Evolutionary conservation across 495 filamentous ascomycete species (phyloP), one percentile per base, ranked within the genome.

Genomic region (Penicillium longicatenatum): DNA sequence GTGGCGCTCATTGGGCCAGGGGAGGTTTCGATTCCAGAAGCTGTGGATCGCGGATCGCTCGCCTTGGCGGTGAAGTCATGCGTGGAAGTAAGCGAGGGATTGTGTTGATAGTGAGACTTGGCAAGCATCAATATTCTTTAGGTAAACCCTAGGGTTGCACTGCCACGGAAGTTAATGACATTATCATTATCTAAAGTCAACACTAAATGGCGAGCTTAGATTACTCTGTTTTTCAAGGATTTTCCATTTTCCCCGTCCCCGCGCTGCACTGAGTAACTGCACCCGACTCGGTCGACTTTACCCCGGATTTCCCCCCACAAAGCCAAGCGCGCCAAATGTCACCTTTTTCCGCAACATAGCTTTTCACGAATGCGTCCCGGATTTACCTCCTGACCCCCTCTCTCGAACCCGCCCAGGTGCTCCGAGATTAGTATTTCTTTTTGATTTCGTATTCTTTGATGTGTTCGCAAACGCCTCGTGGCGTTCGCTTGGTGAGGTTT

Each of bases 41-140:
- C 55, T 76, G 71, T 74, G 73, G 73, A 72, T 65, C 63, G 64
- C 50, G 55, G 73, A 75, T 76, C 71, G 46, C 59, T 67, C 58
- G 66, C 52, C 70, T 75, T 73, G 72, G 72, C 70, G 66, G 64
- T n/a, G n/a, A 64, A 59, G 64, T 52, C n/a, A 57, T 69, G 62
- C 62, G 63, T 70, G 63, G 31, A 6, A 2, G n/a, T 63, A 60
- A 41, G 21, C 4, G 26, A n/a, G n/a, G n/a, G n/a, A n/a, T n/a
- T 20, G 46, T 52, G 17, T 39, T 17, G 46, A 20, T 44, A 47
- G 44, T 24, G 17, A 37, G 12, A 48, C 33, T 42, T 24, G 4
- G 33, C 1, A 31, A n/a, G n/a, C n/a, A n/a, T n/a, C n/a, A 26
- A 26, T 26, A 26, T 6, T 22, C 20, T 46, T 46, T 46, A 46